Base-by-base conservation (phyloP, 441 rosid genomes). In the Pelargonium myrrhifolium region DNA sequence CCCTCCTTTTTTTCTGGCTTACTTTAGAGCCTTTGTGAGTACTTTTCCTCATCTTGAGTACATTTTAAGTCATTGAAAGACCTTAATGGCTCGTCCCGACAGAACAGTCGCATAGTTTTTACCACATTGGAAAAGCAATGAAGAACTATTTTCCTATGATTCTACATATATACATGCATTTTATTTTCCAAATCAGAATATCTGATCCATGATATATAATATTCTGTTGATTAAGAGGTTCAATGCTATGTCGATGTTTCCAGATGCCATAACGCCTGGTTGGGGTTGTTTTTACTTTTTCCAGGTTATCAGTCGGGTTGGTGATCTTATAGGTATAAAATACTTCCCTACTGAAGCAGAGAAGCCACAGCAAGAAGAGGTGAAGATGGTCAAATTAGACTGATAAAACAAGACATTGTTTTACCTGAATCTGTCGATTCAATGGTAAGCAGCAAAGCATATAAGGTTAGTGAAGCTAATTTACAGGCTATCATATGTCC, bases 221-320 rank as follows among this genome's bases (percentile, higher is more conserved):
- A 0, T 40, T 71, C 6, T 20, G 35, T 10, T 65, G 58, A 62
- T 59, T 39, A 42, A 42, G n/a, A 59, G 10, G 59, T 1, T 40
- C 0, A 59, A 56, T 40, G 22, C 21, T 26, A 65, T 66, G 18
- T 40, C 39, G 0, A 37, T 9, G 17, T 43, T 20, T 15, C 6
- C 58, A 40, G 17, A 59, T 6, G 51, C 14, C 31, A 6, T 47
- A 66, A 21, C 63, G 26, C 62, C 24, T 20, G 17, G 10, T 51
- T 51, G 45, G 49, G 21, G 31, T 28, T 55, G 68, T 40, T 26
- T 49, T 47, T 28, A 28, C 2, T 51, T 49, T 8, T 43, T 31
- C 20, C 85, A 91, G 97, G 96, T 86, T 58, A 83, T 91, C 70
- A 85, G 89, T 75, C 51, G 69, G 59, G 97, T 87, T 26, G 97